Evolutionary conservation across 768 basidiomycete genomes (phyloP).

Genomic region (Pleurotus tuber-regium): DNA sequence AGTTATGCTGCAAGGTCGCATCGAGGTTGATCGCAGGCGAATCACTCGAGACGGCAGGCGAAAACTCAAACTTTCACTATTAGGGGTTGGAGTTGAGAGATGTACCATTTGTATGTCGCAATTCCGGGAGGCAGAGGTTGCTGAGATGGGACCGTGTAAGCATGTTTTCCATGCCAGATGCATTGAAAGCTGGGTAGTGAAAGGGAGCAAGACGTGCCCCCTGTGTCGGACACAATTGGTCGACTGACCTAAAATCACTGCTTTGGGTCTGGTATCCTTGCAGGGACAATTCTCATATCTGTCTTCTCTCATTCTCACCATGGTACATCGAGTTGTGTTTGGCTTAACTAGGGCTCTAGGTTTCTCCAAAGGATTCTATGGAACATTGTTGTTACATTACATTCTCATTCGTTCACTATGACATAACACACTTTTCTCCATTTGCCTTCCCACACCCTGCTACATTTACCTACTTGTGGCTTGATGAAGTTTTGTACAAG

Average conservation of each 20-base stretch:
- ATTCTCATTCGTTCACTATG: background rate
- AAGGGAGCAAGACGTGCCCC: slow-evolving; percentile 58
- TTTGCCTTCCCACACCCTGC: background rate
- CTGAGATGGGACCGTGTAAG: slow-evolving; percentile 54
- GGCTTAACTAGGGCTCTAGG: background rate
- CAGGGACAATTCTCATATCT: background rate
- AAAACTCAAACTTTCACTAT: slow-evolving; percentile 65
- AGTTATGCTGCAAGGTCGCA: slow-evolving; percentile 32
- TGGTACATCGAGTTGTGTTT: background rate
- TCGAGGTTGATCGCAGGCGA: slow-evolving; percentile 60
- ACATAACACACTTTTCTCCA: background rate
- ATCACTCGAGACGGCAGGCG: slow-evolving; percentile 61
- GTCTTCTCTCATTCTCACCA: background rate
- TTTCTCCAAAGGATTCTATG: background rate
- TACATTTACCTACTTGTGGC: too few species aligned
- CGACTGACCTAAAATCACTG: background rate
- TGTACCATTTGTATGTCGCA: slow-evolving; percentile 75
- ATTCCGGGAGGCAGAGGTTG: slow-evolving; percentile 62
- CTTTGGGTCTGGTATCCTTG: background rate
- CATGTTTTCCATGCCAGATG: slow-evolving; percentile 70
- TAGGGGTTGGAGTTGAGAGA: slow-evolving; percentile 62
- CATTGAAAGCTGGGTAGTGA: slow-evolving; percentile 56
- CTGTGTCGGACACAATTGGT: slow-evolving; percentile 53
- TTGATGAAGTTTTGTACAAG: too few species aligned
- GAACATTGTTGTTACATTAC: background rate